Evolutionary conservation across 306 rosid species (phyloP).

Genomic region (Prunus campanulata): DNA sequence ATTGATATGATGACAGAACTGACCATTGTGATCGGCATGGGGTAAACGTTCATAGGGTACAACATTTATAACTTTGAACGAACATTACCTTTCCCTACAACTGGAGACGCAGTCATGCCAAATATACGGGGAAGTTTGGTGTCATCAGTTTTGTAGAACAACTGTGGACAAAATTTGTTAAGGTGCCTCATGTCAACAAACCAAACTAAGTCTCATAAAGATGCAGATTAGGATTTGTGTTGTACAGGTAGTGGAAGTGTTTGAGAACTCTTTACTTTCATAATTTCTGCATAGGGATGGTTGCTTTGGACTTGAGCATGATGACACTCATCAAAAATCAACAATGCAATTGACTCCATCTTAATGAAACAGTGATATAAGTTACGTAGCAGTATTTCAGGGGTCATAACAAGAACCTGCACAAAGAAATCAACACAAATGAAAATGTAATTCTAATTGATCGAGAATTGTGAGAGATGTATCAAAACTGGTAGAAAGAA

Average conservation of each 20-base stretch:
- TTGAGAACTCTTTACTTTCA: constrained; percentile 64
- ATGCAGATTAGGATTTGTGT: constrained; percentile 11
- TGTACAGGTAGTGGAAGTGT: constrained; percentile 16
- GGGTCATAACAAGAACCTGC: constrained; percentile 96
- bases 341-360: constrained; percentile 78
- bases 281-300: constrained; percentile 86
- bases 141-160: constrained; percentile 42
- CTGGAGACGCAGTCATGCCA: constrained; percentile 99
- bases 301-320: constrained; percentile 88
- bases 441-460: constrained; percentile 7
- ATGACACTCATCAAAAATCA: constrained; percentile 97
- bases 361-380: constrained; percentile 72
- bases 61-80: background rate
- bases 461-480: background rate
- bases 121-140: constrained; percentile 77
- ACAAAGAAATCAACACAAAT: constrained; percentile 24
- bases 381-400: constrained; percentile 59
- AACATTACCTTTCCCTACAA: constrained; percentile 84
- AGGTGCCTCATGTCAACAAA: constrained; percentile 22
- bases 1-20: constrained; percentile 7
- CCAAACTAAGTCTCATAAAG: constrained; percentile 10
- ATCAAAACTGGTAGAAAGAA: background rate
- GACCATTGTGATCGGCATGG: background rate
- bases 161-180: constrained; percentile 38
- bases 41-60: background rate